Conservation (phyloP, 1,284 basidiomycete species). For the Tilletia setariae region DNA sequence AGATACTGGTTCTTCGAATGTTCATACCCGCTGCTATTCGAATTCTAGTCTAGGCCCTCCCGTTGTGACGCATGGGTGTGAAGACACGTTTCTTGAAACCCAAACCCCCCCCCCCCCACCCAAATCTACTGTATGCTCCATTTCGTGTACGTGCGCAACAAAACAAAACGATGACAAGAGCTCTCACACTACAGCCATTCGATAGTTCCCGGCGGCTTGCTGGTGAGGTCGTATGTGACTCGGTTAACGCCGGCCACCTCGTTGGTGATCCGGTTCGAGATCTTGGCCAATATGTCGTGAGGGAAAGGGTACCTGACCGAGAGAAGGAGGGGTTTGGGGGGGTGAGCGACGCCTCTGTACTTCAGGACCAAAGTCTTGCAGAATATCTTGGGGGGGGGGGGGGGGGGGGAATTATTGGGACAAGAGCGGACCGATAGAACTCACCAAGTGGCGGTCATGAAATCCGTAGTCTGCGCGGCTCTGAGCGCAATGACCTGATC, state of each 20-base stretch:
- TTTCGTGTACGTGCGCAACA: not conserved
- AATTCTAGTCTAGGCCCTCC: too few species aligned
- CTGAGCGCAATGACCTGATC: constrained; percentile 69
- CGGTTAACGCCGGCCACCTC: constrained; percentile 78
- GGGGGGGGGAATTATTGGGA: too few species aligned
- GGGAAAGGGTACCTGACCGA: constrained; percentile 74
- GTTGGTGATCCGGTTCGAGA: constrained; percentile 96
- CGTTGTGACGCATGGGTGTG: too few species aligned
- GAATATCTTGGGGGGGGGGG: too few species aligned
- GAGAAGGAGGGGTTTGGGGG: too few species aligned
- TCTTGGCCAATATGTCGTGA: constrained; percentile 79
- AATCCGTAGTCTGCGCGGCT: constrained; percentile 51
- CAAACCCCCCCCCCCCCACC: too few species aligned
- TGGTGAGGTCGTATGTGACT: constrained; percentile 73
- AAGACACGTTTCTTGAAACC: too few species aligned
- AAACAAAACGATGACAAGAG: not conserved
- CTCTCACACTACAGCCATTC: constrained; percentile 51
- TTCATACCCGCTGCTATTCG: too few species aligned
- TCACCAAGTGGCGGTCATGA: constrained; percentile 54
- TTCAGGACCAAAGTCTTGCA: too few species aligned
- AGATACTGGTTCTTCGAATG: too few species aligned
- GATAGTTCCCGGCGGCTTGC: constrained; percentile 83
- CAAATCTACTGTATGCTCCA: too few species aligned
- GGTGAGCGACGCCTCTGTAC: too few species aligned
- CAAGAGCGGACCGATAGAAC: not conserved